A percentile compares a stretch with the other conserved stretches of the same genome.
Evolutionary conservation across 1,139 yeast species (phyloP).

Genomic region (Hansenula anomala): DNA sequence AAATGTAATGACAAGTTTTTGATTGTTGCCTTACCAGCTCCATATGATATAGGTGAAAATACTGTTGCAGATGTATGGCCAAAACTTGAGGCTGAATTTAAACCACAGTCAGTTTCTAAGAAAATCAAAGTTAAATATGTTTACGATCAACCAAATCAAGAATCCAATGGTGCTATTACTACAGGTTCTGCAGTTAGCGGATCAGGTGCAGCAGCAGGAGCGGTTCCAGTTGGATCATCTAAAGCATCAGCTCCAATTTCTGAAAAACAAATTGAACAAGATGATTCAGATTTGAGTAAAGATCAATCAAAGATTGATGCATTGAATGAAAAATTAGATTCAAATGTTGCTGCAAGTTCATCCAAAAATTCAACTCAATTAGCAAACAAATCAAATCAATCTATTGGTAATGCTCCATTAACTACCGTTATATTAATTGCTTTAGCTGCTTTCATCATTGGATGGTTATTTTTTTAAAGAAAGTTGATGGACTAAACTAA

Average conservation of each 20-base stretch:
- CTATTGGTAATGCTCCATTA: conserved; percentile 27
- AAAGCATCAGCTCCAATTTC: not conserved
- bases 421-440: conserved; percentile 46
- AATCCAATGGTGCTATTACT: conserved; percentile 15
- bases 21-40: conserved; percentile 79
- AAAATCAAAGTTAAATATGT: conserved; percentile 75
- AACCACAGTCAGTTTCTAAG: conserved; percentile 57
- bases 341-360: conserved; percentile 16
- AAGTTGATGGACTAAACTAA: not conserved
- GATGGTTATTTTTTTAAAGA: conserved; percentile 51
- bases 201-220: too few relatives aligned
- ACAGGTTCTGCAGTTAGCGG: conserved; percentile 15
- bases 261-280: conserved; percentile 3
- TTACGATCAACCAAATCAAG: conserved; percentile 10
- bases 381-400: conserved; percentile 5
- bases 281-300: conserved; percentile 26
- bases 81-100: conserved; percentile 57
- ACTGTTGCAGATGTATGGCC: conserved; percentile 70
- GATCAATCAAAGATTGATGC: conserved; percentile 35
- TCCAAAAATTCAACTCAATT: conserved; percentile 5
- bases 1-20: conserved; percentile 91
- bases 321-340: conserved; percentile 40
- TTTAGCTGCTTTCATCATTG: conserved; percentile 52
- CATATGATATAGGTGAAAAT: conserved; percentile 47
- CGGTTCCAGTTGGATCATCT: too few relatives aligned